A percentile compares a stretch with the other conserved stretches of the same genome.
Evolutionary conservation across 2,329 filamentous ascomycete species (phyloP).

Genomic region (Magnaporthiopsis incrustans): DNA sequence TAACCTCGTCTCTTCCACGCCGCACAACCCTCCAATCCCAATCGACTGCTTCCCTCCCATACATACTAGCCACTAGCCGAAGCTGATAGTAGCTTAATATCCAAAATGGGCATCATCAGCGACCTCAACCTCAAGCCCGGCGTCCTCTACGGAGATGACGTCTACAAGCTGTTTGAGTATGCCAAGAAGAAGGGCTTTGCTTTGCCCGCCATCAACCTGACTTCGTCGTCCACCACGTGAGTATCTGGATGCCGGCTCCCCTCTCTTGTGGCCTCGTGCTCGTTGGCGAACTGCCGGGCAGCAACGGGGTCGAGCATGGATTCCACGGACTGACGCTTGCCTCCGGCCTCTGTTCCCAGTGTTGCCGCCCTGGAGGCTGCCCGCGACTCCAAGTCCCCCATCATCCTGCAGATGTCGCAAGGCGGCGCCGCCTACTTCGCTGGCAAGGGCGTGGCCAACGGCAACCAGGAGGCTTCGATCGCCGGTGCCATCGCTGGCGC

Average conservation of each 20-base stretch:
- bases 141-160: constrained; percentile 47
- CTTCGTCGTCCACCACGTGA: constrained; percentile 63
- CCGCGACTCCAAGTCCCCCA: constrained; percentile 80
- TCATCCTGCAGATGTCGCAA: constrained; percentile 90
- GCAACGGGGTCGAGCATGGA: too few species aligned
- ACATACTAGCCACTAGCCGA: background rate
- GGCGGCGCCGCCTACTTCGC: constrained; percentile 91
- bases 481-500: constrained; percentile 81
- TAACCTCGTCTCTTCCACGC: background rate
- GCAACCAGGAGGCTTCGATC: constrained; percentile 79
- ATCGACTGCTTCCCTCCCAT: background rate
- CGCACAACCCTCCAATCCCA: background rate
- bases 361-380: constrained; percentile 90
- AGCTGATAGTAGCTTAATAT: background rate
- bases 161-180: constrained; percentile 72
- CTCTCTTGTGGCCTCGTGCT: background rate
- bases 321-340: background rate
- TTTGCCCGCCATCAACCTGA: constrained; percentile 89
- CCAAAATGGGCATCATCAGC: constrained; percentile 23
- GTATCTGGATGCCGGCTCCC: background rate
- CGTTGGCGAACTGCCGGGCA: too few species aligned
- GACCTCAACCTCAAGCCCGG: constrained; percentile 44
- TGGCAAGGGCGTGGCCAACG: constrained; percentile 79
- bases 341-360: background rate
- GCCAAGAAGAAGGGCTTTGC: constrained; percentile 82